Percentiles rank a stretch among this genome's conserved stretches.
Conservation (phyloP, 352 stramenopile species). For the Pythium phragmiticola region DNA sequence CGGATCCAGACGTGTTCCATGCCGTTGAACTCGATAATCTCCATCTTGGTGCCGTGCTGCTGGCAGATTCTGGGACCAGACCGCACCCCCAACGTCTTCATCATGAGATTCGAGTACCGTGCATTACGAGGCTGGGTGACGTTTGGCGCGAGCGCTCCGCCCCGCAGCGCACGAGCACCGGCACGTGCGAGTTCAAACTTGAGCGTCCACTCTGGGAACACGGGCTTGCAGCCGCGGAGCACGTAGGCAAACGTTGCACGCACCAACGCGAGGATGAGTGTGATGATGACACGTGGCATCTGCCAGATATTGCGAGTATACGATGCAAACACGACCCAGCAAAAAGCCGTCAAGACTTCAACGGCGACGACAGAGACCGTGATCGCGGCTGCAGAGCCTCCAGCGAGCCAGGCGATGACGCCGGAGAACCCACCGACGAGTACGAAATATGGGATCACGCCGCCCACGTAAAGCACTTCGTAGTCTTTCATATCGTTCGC, state of each 20-base stretch:
- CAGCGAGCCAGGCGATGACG: background rate
- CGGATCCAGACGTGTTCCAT: constrained; percentile 25
- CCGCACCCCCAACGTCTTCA: constrained; percentile 6
- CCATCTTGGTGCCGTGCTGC: constrained; percentile 16
- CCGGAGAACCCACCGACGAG: background rate
- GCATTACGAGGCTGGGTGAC: constrained; percentile 8
- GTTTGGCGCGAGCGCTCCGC: constrained; percentile 3
- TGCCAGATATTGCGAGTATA: constrained; percentile 21
- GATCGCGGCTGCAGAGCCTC: background rate
- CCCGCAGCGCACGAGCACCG: constrained; percentile 15
- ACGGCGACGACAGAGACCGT: background rate
- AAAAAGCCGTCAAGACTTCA: constrained; percentile 5
- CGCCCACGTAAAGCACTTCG: constrained; percentile 11
- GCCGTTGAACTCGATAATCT: constrained; percentile 11
- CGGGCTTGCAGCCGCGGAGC: constrained; percentile 10
- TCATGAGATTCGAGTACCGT: constrained; percentile 14
- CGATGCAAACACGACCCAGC: constrained; percentile 17
- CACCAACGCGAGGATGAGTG: constrained; percentile 3
- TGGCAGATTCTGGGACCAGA: constrained; percentile 6
- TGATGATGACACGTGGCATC: constrained; percentile 15
- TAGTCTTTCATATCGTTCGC: constrained; percentile 5
- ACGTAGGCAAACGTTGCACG: constrained; percentile 12
- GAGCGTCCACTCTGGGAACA: constrained; percentile 26
- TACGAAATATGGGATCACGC: constrained; percentile 10
- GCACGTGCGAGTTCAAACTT: constrained; percentile 18